Percentiles rank a stretch among this genome's conserved stretches.
phyloP scores from a whole-genome alignment of 768 basidiomycete genomes.

The Tylopilus subfusipes region DNA sequence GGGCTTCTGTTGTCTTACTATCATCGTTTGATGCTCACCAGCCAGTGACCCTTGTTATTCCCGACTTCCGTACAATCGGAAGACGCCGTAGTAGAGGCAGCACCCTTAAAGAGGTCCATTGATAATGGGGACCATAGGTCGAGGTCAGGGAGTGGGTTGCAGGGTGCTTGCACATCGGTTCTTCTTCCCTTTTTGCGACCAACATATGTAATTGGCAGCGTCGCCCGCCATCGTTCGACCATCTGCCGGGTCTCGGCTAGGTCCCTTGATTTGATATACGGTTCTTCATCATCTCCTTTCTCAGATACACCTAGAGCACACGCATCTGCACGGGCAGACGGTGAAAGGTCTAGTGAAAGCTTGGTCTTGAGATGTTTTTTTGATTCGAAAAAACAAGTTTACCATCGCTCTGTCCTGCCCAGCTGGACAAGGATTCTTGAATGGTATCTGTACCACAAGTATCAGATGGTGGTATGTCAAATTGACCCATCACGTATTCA shows the following conservation, averaged over 20 bases:
- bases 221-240: conserved; percentile 32
- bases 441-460: conserved; percentile 13
- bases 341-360: conserved; percentile 18
- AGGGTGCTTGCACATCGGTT: conserved; percentile 2
- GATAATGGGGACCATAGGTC: conserved; percentile 19
- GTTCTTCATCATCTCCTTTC: conserved; percentile 14
- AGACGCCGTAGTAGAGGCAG: conserved; percentile 27
- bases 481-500: conserved; percentile 30
- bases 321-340: conserved; percentile 19
- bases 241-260: conserved; percentile 24
- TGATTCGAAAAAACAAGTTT: background rate
- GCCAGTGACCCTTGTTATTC: conserved; percentile 31
- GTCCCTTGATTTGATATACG: conserved; percentile 24
- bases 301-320: conserved; percentile 21
- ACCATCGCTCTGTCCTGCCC: conserved; percentile 31
- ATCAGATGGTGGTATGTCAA: conserved; percentile 23
- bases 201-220: conserved; percentile 16
- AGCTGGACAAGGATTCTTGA: conserved; percentile 31
- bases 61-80: conserved; percentile 33
- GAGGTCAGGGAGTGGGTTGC: conserved; percentile 7
- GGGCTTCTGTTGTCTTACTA: conserved; percentile 1
- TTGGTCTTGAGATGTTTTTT: background rate
- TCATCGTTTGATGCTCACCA: conserved; percentile 25
- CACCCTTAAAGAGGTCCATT: conserved; percentile 23
- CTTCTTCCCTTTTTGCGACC: conserved; percentile 14